Conservation (phyloP, 169 alveolate species). For the Babesia gibsoni region DNA sequence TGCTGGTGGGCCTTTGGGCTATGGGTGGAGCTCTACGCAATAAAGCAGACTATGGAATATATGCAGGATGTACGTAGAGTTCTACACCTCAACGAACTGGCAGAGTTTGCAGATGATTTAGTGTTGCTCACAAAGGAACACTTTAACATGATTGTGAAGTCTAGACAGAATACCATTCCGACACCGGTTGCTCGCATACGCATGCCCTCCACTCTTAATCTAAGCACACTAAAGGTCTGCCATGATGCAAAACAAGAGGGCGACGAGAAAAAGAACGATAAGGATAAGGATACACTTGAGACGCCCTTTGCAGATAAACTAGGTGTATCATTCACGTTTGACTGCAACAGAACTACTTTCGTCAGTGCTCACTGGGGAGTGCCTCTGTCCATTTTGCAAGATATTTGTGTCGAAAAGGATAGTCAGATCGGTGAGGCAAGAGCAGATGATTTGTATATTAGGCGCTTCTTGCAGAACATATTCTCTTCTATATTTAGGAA, state of each 20-base stretch:
- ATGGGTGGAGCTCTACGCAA: conserved; percentile 27
- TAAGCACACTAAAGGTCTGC: conserved; percentile 13
- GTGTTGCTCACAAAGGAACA: conserved; percentile 26
- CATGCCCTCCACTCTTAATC: conserved; percentile 46
- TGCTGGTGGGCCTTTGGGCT: conserved; percentile 22
- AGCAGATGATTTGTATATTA: not conserved
- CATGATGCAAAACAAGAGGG: not conserved
- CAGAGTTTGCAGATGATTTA: conserved; percentile 41
- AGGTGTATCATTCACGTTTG: conserved; percentile 34
- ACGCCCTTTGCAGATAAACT: conserved; percentile 3
- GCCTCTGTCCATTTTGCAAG: conserved; percentile 25
- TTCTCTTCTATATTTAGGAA: not conserved
- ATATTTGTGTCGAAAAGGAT: conserved; percentile 7
- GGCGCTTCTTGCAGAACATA: not conserved
- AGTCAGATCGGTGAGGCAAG: not conserved
- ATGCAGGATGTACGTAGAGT: conserved; percentile 19
- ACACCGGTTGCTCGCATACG: conserved; percentile 46
- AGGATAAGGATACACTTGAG: too few species aligned
- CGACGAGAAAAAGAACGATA: not conserved
- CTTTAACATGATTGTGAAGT: conserved; percentile 34
- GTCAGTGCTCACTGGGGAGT: conserved; percentile 70
- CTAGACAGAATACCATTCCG: conserved; percentile 6
- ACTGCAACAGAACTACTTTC: conserved; percentile 50
- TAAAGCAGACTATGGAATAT: conserved; percentile 3
- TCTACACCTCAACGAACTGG: conserved; percentile 49